These are phyloP conservation scores for Kwoniella mangroviensis DNA, from an alignment of 768 basidiomycete species.

Conservation along the genomic window DNA sequence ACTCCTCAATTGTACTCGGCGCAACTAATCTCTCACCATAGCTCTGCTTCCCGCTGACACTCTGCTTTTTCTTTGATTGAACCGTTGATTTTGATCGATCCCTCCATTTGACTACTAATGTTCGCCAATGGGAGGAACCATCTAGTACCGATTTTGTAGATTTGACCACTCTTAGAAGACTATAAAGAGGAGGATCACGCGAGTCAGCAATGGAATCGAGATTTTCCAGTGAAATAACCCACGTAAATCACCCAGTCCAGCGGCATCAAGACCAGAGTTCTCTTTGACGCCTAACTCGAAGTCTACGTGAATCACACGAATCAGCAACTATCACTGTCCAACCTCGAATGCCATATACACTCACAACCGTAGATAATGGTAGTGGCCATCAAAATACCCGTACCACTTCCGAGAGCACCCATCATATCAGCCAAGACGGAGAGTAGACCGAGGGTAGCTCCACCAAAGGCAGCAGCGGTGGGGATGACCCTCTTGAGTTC, in stretches of 20 bases:
- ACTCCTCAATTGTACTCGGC: neutral
- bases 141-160: too few relatives aligned
- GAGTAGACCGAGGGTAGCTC: slow-evolving; percentile 90
- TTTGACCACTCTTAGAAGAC: slow-evolving; percentile 14
- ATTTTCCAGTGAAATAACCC: neutral
- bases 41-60: too few relatives aligned
- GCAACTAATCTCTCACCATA: too few relatives aligned
- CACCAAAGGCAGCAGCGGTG: slow-evolving; percentile 95
- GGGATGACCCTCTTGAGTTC: slow-evolving; percentile 98
- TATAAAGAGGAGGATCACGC: neutral
- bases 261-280: slow-evolving; percentile 80
- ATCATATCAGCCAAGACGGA: slow-evolving; percentile 91
- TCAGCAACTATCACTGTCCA: neutral
- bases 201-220: neutral
- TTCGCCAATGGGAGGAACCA: too few relatives aligned
- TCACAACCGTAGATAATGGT: slow-evolving; percentile 94
- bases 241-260: slow-evolving; percentile 72
- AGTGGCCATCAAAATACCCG: slow-evolving; percentile 88
- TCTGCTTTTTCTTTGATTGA: too few relatives aligned
- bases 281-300: slow-evolving; percentile 95
- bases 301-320: slow-evolving; percentile 61
- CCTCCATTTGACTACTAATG: too few relatives aligned
- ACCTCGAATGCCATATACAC: slow-evolving; percentile 48
- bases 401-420: slow-evolving; percentile 91
- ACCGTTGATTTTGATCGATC: too few relatives aligned